Conservation (phyloP, 2,329 filamentous ascomycete genomes). For the Fusarium bulbicola region DNA sequence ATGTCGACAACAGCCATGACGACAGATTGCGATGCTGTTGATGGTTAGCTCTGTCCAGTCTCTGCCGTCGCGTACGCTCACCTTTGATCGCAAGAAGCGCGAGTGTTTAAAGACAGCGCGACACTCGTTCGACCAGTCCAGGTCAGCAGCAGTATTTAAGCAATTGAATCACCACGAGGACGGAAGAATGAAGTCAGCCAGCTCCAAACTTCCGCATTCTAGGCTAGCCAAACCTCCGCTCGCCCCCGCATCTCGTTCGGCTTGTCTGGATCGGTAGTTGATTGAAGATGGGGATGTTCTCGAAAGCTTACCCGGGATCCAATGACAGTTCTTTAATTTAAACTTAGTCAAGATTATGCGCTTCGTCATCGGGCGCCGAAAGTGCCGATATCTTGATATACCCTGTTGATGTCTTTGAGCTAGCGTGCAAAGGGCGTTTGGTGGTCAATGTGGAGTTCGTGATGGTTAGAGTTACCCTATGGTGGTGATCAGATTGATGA, state of each 20-base stretch:
- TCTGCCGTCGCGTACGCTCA: not conserved
- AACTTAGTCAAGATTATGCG: not conserved
- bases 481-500: no score
- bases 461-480: not conserved
- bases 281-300: not conserved
- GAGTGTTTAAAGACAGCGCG: not conserved
- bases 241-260: slow-evolving; percentile 22
- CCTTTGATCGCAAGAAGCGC: not conserved
- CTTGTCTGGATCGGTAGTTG: not conserved
- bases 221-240: not conserved
- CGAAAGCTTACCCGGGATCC: not conserved
- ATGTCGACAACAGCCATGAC: slow-evolving; percentile 45
- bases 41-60: not conserved
- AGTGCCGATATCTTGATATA: not conserved
- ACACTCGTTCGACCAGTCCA: not conserved
- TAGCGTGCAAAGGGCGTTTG: not conserved
- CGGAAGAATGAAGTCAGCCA: not conserved
- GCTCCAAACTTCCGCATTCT: not conserved
- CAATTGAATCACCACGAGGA: not conserved
- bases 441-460: not conserved
- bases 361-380: not conserved
- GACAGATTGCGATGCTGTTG: not conserved
- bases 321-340: not conserved
- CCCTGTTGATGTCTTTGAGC: not conserved
- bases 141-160: not conserved